These are phyloP conservation scores for Thelonectria discophora DNA, from an alignment of 2,329 filamentous ascomycete genomes.

Conservation along the genomic window DNA sequence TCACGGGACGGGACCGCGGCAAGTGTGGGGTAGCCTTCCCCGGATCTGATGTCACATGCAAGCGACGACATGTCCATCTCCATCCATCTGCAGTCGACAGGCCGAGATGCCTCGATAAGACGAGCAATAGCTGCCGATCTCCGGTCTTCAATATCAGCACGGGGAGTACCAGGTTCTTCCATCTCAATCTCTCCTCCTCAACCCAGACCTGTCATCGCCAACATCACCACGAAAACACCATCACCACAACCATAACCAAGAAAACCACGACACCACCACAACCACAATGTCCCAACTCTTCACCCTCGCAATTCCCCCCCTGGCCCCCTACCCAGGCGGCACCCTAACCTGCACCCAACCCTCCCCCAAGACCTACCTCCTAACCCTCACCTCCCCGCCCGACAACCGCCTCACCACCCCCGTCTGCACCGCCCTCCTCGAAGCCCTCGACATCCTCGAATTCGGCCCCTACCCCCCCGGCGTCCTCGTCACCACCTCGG, in stretches of 20 bases:
- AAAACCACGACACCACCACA: no score
- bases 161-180: neutral
- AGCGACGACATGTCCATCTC: neutral
- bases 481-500: conserved; percentile 79
- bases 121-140: neutral
- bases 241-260: conserved; percentile 17
- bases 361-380: conserved; percentile 70
- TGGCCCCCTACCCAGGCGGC: conserved; percentile 60
- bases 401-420: conserved; percentile 79
- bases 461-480: conserved; percentile 68
- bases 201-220: neutral
- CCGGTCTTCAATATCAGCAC: neutral
- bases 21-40: neutral
- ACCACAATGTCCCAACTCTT: conserved; percentile 45
- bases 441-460: conserved; percentile 80
- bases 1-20: neutral
- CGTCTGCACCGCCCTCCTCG: conserved; percentile 73
- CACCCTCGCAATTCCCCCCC: conserved; percentile 62
- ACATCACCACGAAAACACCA: neutral
- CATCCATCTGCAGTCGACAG: neutral
- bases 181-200: conserved; percentile 6
- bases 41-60: conserved; percentile 25
- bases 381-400: conserved; percentile 74
- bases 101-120: neutral
- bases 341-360: conserved; percentile 70